Evolutionary conservation across 2,329 filamentous ascomycete genomes (phyloP), one percentile per base, ranked within the genome.

Genomic region (Xylariales sp.): DNA sequence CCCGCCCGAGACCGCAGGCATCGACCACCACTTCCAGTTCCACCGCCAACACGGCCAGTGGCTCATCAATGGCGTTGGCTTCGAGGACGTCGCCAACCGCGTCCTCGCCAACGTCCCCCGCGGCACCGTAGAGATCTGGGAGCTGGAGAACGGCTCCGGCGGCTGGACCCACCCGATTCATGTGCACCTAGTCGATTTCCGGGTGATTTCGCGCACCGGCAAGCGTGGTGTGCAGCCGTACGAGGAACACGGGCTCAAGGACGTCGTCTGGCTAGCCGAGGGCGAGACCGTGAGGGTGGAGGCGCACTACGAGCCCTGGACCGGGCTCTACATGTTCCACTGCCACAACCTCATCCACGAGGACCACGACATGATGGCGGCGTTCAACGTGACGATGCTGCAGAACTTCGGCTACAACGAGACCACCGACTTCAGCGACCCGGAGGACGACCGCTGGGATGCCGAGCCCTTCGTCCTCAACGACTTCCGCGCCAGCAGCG

Each of bases 101-200:
- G 78, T 86, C 28, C 78, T 86, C 1, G 84, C 84, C 55, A 81
- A 80, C 5, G 82, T 83, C 1, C 78, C 79, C 3, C 81, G 81
- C 53, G 84, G 84, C 53, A 81, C 80, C 4, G 80, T 83, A 5
- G 81, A 86, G 76, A 78, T 83, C 56, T 86, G 83, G 83, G 79
- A 83, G 73, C 77, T 86, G 5, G 78, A 81, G 66, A 87, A 89
- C 74, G 79, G 77, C 32, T 80, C 80, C 14, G 85, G 83, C 16
- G 83, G 81, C 32, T 85, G 84, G 75, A 81, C 82, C 1, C 86
- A 89, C 71, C 86, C 86, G 0, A 78, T 85, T 39, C 87, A 89
- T 75, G 83, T 89, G 55, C 87, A 89, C 72, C 80, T 89, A 1
- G 83, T 90, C 55, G 86, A 89, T 72, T 86, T 89, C 76, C 82